Percentiles rank a stretch among this genome's conserved stretches.
Conservation (phyloP, 2,329 filamentous ascomycete species). For the Chrysosporium keratinophilum region DNA sequence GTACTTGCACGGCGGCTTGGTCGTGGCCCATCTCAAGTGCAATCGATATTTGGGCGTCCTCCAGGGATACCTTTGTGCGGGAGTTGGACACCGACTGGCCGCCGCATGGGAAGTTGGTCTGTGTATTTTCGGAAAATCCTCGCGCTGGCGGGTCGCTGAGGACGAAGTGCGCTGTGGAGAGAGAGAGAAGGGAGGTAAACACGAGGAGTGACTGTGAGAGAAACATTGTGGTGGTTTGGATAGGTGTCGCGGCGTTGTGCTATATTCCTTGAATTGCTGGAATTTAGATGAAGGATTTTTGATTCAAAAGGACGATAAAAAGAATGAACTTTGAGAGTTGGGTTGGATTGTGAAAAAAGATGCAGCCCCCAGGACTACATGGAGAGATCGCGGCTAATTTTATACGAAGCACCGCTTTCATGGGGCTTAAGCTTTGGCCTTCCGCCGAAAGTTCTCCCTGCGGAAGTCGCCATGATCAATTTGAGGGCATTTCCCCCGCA, state of each 20-base stretch:
- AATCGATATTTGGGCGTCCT: constrained; percentile 40
- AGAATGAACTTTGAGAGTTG: not conserved
- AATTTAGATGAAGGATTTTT: not conserved
- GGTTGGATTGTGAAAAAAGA: not conserved
- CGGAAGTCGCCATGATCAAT: not conserved
- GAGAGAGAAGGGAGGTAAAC: constrained; percentile 35
- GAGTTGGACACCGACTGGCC: constrained; percentile 38
- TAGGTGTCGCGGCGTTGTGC: not conserved
- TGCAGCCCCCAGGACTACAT: not conserved
- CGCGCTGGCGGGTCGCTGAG: constrained; percentile 45
- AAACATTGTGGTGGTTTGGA: constrained; percentile 19
- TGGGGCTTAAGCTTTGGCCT: not conserved
- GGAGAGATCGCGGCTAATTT: not conserved
- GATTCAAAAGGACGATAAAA: not conserved
- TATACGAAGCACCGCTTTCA: not conserved
- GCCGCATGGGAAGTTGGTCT: constrained; percentile 42
- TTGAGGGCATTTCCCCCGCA: too few species aligned
- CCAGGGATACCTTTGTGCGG: constrained; percentile 42
- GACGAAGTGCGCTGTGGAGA: constrained; percentile 46
- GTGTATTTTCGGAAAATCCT: constrained; percentile 41
- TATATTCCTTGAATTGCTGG: not conserved
- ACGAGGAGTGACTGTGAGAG: constrained; percentile 33
- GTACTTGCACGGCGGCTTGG: constrained; percentile 43
- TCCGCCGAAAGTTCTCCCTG: not conserved
- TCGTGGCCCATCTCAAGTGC: constrained; percentile 45